Conservation (phyloP, 2,329 filamentous ascomycete genomes). For the Penicillium hordei region DNA sequence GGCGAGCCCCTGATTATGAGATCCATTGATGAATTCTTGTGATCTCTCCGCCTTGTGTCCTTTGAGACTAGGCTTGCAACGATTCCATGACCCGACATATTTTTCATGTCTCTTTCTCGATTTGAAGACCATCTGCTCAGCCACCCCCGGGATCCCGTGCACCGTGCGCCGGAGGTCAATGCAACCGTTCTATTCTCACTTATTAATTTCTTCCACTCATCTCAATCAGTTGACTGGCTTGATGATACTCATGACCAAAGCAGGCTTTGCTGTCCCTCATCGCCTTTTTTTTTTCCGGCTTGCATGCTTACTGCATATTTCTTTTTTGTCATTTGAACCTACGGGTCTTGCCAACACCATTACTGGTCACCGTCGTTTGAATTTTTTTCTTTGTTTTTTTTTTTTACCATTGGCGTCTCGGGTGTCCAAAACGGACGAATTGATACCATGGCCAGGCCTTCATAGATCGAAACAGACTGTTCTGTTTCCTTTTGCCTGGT, state of each 20-base stretch:
- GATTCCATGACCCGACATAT: constrained; percentile 33
- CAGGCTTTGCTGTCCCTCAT: constrained; percentile 42
- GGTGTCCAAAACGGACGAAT: constrained; percentile 29
- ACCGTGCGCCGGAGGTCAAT: not conserved
- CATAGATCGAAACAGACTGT: constrained; percentile 8
- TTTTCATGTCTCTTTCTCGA: constrained; percentile 17
- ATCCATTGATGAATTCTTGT: constrained; percentile 48
- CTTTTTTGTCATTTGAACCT: constrained; percentile 5
- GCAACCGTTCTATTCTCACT: constrained; percentile 13
- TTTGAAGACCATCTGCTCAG: constrained; percentile 17
- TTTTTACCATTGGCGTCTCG: constrained; percentile 28
- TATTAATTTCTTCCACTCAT: constrained; percentile 23
- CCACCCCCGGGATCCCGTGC: not conserved
- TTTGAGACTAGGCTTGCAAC: constrained; percentile 22
- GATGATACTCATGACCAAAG: constrained; percentile 43
- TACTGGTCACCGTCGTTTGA: constrained; percentile 3
- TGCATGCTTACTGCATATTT: constrained; percentile 13
- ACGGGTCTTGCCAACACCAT: not conserved
- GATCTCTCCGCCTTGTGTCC: constrained; percentile 23
- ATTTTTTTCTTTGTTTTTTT: constrained; percentile 7
- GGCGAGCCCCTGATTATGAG: constrained; percentile 45
- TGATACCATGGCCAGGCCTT: constrained; percentile 15
- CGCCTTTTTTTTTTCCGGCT: constrained; percentile 13
- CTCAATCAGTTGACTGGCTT: constrained; percentile 19
- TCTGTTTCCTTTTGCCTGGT: constrained; percentile 19